Base-by-base conservation (phyloP, 768 basidiomycete genomes). In the Phlebiopsis flavidoalba region DNA sequence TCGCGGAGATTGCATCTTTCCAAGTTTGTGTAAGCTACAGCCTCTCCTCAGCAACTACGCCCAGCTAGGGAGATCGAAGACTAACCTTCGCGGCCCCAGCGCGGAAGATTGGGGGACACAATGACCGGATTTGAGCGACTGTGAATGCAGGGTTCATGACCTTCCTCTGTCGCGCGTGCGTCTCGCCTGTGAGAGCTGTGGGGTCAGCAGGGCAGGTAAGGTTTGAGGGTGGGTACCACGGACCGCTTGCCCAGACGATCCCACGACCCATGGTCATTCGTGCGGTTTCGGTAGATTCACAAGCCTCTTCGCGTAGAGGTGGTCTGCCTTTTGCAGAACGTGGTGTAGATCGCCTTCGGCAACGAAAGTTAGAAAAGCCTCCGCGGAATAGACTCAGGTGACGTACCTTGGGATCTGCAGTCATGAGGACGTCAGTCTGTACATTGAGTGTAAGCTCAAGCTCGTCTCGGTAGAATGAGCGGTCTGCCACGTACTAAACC, bases 61-160 rank as follows among this genome's bases (percentile, higher is more conserved):
- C 31, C n/a, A 19, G 19, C 12, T 1, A n/a, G 15, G 14, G 48
- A 12, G 11, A 47, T 24, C 26, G 46, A 12, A 61, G 26, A 6
- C 64, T 47, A 8, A 54, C 59, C 66, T 59, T 70, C 49, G 63
- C 57, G 37, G 68, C 69, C 15, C 62, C 65, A 4, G 56, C 49
- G 19, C 68, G 65, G 53, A 74, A 74, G 4, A 69, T 54, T 22
- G 65, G 53, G 10, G 69, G 62, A 31, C 26, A 31, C 53, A 70
- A 73, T 3, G 66, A 61, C 45, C 67, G 62, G 33, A 72, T 51
- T 54, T 73, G 68, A 0, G 62, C 60, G 31, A 64, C 45, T 22
- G 56, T 60, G 53, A 75, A 75, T 0, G 73, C 73, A 24, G 74
- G 73, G 12, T 70, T 65, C 72, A 75, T 74, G 31, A 73, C 68